Percentiles rank a stretch among this genome's conserved stretches.
These are phyloP conservation scores for Cercophora scortea DNA, from an alignment of 495 filamentous ascomycete genomes.

Conservation along the genomic window DNA sequence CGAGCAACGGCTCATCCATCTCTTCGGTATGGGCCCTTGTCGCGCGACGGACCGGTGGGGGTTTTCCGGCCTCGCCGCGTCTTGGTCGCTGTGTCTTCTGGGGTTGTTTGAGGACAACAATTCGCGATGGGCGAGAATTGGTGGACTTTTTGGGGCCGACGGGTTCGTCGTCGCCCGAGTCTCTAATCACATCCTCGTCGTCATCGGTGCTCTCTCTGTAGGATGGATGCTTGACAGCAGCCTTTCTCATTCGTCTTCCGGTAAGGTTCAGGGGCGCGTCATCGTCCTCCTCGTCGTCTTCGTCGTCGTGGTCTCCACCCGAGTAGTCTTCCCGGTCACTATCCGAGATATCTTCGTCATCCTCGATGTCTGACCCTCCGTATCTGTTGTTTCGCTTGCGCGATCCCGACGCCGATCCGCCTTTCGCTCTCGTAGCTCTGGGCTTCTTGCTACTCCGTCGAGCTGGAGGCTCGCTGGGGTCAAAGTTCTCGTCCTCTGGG, in stretches of 20 bases:
- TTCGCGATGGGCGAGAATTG: conserved; percentile 16
- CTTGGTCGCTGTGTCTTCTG: conserved; percentile 11
- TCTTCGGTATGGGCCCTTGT: conserved; percentile 42
- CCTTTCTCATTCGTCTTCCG: conserved; percentile 61
- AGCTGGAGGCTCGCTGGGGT: conserved; percentile 39
- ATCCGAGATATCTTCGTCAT: conserved; percentile 52
- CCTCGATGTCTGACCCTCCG: conserved; percentile 58
- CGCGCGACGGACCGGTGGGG: conserved; percentile 22
- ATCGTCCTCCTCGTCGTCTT: conserved; percentile 51
- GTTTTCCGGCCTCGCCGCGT: conserved; percentile 12
- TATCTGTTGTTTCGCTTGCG: conserved; percentile 40
- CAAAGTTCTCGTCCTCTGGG: conserved; percentile 74
- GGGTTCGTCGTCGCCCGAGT: conserved; percentile 24
- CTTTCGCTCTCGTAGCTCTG: conserved; percentile 24
- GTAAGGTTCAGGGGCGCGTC: conserved; percentile 58
- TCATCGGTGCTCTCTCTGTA: conserved; percentile 41
- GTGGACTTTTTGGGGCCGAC: conserved; percentile 15
- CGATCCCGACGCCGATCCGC: conserved; percentile 22
- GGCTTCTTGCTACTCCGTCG: conserved; percentile 33
- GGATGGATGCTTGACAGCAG: conserved; percentile 39
- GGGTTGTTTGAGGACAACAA: conserved; percentile 20
- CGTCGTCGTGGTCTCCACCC: conserved; percentile 32
- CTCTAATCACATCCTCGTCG: conserved; percentile 24
- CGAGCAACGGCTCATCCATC: conserved; percentile 31
- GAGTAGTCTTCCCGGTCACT: conserved; percentile 54